Base-by-base conservation (phyloP, 371 early-diverging fungal species). In the Lichtheimia ornata region DNA sequence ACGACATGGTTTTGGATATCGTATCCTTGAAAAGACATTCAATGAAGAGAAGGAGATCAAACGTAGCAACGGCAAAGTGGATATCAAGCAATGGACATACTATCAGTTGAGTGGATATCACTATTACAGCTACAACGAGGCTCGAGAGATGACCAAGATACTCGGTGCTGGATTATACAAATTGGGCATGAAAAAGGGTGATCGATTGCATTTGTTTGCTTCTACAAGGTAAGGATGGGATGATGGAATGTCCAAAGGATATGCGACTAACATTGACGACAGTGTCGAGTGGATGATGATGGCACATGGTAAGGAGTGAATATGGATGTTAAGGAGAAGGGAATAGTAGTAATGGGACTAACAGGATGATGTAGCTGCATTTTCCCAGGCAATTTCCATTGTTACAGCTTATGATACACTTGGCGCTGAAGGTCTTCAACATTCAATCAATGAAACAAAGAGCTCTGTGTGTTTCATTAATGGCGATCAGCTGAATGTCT, bases 391-490 rank as follows among this genome's bases (percentile, higher is more conserved):
- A 11, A 67, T 90, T 49, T 84, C 84, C 27, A 83, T 92, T 65
- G 87, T 89, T 9, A 93, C 94, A 12, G 91, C 91, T 30, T 92
- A 93, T 76, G 93, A 91, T 64, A 92, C 93, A 4, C 80, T 93
- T 41, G 94, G 93, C 11, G 85, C 86, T 42, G 89, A 86, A 55
- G 92, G 90, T 9, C 77, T 93, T 13, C 58, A 71, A 52, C 81
- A 82, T 56, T 72, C 86, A 0, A 78, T 84, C 44, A 84, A 86
- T 58, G 88, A 92, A 68, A 71, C 88, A n/a, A 86, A 87, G 58
- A 81, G 87, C 35, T 71, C 74, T 5, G 61, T 81, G 5, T 70
- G 88, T 43, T 91, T 89, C 72, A 81, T 88, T 60, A 87, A 91
- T 63, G 83, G 83, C 22, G 90, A 91, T 51, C 84, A 87, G 25